Evolutionary conservation across 495 filamentous ascomycete genomes (phyloP).

Genomic region (Melanomma pulvis-pyrius): DNA sequence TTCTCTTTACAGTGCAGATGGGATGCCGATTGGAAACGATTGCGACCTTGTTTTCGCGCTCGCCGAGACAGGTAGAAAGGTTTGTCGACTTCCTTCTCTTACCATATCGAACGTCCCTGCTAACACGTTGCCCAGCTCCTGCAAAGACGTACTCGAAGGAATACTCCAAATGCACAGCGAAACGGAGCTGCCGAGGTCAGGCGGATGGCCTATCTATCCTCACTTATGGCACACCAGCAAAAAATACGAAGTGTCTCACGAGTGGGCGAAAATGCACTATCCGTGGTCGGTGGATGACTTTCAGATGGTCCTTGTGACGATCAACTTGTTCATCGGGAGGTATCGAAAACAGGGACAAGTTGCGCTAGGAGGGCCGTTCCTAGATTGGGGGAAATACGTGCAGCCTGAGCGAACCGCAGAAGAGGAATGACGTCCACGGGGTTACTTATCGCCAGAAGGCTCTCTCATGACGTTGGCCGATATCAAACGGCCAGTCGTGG

Average conservation of each 20-base stretch:
- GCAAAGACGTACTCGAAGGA: constrained; percentile 20
- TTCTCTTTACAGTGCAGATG: constrained; percentile 18
- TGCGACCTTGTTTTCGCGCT: constrained; percentile 20
- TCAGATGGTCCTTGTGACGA: constrained; percentile 11
- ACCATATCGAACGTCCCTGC: not conserved
- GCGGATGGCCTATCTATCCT: not conserved
- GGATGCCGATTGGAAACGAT: constrained; percentile 18
- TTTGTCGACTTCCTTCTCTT: not conserved
- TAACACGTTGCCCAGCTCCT: constrained; percentile 3
- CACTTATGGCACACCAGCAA: constrained; percentile 1
- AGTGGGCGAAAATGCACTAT: not conserved
- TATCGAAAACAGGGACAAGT: constrained; percentile 13
- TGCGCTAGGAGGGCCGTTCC: not conserved
- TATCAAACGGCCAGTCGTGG: constrained; percentile 12
- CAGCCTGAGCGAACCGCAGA: not conserved
- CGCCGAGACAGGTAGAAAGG: constrained; percentile 15
- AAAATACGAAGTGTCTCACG: not conserved
- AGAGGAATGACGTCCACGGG: not conserved
- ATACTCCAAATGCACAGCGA: constrained; percentile 20
- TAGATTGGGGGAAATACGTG: constrained; percentile 5
- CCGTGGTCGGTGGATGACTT: constrained; percentile 1
- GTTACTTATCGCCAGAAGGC: not conserved
- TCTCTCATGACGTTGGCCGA: not conserved
- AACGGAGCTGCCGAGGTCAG: constrained; percentile 6
- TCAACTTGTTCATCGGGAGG: constrained; percentile 28